A percentile compares a stretch with the other conserved stretches of the same genome.
Evolutionary conservation across 805 yeast species (phyloP).

Genomic region (Suhomyces faveliae): DNA sequence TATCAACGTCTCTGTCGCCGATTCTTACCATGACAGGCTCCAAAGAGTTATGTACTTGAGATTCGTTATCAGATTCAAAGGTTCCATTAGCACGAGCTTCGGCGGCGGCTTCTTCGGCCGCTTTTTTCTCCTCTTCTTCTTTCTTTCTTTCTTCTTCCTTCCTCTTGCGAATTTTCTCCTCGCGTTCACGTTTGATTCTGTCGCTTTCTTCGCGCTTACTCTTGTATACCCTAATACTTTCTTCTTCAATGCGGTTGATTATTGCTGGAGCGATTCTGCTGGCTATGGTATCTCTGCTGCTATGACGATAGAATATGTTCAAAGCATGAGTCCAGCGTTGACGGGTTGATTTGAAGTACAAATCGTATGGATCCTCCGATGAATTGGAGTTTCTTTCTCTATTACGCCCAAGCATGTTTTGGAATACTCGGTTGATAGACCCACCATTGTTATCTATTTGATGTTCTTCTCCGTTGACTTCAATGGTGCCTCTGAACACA

Average conservation of each 20-base stretch:
- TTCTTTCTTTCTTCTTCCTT: slow-evolving; percentile 30
- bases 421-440: slow-evolving; percentile 6
- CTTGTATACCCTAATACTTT: slow-evolving; percentile 42
- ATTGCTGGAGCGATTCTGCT: slow-evolving; percentile 31
- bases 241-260: slow-evolving; percentile 47
- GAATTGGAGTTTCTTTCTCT: neutral
- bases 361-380: slow-evolving; percentile 14
- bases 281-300: slow-evolving; percentile 24
- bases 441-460: slow-evolving; percentile 5
- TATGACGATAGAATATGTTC: slow-evolving; percentile 44
- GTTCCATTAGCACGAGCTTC: slow-evolving; percentile 15
- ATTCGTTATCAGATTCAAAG: slow-evolving; percentile 7
- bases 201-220: slow-evolving; percentile 30
- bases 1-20: slow-evolving; percentile 77
- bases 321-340: slow-evolving; percentile 69
- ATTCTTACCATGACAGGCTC: slow-evolving; percentile 68
- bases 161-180: slow-evolving; percentile 28
- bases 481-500: slow-evolving; percentile 24
- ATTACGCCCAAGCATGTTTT: slow-evolving; percentile 9
- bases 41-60: slow-evolving; percentile 1
- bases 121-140: slow-evolving; percentile 27
- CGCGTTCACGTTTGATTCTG: slow-evolving; percentile 22
- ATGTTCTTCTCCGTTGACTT: slow-evolving; percentile 13
- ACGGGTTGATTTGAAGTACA: slow-evolving; percentile 47
- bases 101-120: slow-evolving; percentile 12